Evolutionary conservation across 2,329 filamentous ascomycete species (phyloP).

Genomic region (Aspergillus thermomutatus): DNA sequence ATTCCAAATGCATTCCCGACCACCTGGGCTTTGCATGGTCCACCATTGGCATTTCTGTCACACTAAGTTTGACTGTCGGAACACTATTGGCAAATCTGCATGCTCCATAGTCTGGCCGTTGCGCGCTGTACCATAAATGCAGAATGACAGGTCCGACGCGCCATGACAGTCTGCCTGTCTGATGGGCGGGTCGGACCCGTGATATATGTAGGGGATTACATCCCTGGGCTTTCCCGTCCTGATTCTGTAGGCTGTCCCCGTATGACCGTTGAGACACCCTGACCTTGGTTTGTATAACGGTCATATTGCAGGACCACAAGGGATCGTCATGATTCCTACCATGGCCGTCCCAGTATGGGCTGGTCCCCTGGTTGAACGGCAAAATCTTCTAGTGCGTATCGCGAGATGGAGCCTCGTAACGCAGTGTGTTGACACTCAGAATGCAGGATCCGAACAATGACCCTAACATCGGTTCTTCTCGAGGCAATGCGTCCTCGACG

Average conservation of each 20-base stretch:
- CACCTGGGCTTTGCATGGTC: background rate
- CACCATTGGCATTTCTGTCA: background rate
- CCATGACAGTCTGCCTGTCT: background rate
- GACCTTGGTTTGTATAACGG: background rate
- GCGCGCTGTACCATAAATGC: conserved; percentile 1
- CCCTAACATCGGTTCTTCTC: conserved; percentile 40
- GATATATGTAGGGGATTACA: conserved; percentile 2
- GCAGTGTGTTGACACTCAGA: background rate
- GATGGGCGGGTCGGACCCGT: conserved; percentile 6
- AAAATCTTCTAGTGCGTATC: conserved; percentile 4
- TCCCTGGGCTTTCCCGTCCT: background rate
- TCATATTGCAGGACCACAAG: background rate
- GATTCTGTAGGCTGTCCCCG: background rate
- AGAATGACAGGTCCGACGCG: conserved; percentile 29
- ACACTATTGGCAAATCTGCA: background rate
- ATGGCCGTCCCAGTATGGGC: background rate
- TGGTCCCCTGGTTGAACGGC: background rate
- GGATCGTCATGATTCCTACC: background rate
- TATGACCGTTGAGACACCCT: background rate
- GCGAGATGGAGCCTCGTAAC: background rate
- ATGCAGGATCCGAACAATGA: conserved; percentile 37
- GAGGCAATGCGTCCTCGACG: conserved; percentile 36
- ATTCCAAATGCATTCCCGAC: background rate
- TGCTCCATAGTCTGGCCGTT: too few relatives aligned
- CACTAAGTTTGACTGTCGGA: background rate